These are phyloP conservation scores for Trichoderma aggressivum DNA, from an alignment of 2,329 filamentous ascomycete species.

Conservation along the genomic window DNA sequence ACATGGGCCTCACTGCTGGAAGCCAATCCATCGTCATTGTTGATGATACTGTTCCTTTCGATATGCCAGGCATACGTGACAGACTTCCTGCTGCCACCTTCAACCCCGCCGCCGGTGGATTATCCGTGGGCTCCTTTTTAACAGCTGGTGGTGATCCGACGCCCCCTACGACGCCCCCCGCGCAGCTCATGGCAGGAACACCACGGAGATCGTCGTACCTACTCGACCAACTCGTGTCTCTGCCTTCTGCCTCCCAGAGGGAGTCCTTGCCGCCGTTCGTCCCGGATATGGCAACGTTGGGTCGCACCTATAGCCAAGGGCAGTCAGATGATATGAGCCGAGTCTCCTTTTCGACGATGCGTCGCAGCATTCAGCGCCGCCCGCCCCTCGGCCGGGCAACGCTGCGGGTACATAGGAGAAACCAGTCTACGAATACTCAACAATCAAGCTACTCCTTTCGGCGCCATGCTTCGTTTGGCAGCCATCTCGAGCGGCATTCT, in stretches of 20 bases:
- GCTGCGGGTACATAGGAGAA: slow-evolving; percentile 40
- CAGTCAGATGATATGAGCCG: slow-evolving; percentile 34
- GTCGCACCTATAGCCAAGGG: slow-evolving; percentile 26
- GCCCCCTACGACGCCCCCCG: slow-evolving; percentile 60
- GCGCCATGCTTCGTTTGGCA: slow-evolving; percentile 60
- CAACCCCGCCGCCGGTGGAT: slow-evolving; percentile 50
- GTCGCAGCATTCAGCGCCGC: slow-evolving; percentile 27
- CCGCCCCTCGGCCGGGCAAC: slow-evolving; percentile 30
- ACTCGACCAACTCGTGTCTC: slow-evolving; percentile 45
- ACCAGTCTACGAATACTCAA: slow-evolving; percentile 48
- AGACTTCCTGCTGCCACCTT: slow-evolving; percentile 40
- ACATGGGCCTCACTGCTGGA: slow-evolving; percentile 66
- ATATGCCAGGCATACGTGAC: slow-evolving; percentile 49
- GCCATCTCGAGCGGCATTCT: slow-evolving; percentile 48
- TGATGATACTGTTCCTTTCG: slow-evolving; percentile 58
- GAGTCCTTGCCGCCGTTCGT: slow-evolving; percentile 47
- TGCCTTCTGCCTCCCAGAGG: slow-evolving; percentile 36
- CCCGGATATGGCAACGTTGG: slow-evolving; percentile 44
- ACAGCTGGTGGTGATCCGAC: slow-evolving; percentile 52
- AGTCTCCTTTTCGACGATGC: slow-evolving; percentile 30
- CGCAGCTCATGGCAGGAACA: slow-evolving; percentile 39
- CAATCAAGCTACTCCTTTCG: slow-evolving; percentile 49
- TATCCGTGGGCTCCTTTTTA: slow-evolving; percentile 48
- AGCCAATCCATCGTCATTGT: slow-evolving; percentile 90
- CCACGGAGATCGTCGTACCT: slow-evolving; percentile 55